Evolutionary conservation across 1,284 basidiomycete genomes (phyloP), one percentile per base, ranked within the genome.

Genomic region (Neonothopanus nambi): DNA sequence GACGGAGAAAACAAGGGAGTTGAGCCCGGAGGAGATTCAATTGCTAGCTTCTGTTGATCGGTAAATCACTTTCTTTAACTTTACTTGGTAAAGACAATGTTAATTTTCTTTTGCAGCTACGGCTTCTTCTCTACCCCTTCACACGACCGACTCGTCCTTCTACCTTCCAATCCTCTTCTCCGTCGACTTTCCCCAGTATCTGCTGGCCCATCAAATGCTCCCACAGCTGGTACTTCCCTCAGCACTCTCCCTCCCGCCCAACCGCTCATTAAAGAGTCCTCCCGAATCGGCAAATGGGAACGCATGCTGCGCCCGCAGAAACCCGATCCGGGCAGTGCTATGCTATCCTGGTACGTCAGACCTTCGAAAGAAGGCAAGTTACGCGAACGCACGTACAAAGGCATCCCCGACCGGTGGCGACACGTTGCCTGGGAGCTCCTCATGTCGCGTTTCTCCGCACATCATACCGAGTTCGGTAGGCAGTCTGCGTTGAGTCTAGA

Each of bases 341-440:
- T 87, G n/a, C 72, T 82, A 37, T 67, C 76, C 11, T 97, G 94
- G 94, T 70, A 67, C 23, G 77, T 95, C 61, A 80, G 78, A 38
- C 63, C 77, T 3, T 75, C 80, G 48, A 85, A 90, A 74, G 78
- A 81, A 65, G 65, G 67, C 59, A 84, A 93, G 68, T 71, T 91
- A 36, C 78, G 85, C 39, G 74, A 82, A 59, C 80, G 96, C 35
- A 82, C 90, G 45, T 98, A 92, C 78, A 99, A 99, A 69, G 97
- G 96, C 47, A 86, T 99, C 21, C 97, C 96, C 0, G 96, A 99
- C 70, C 82, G 94, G 41, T 99, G 97, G 96, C 80, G 97, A 44
- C 79, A 85, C 54, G 95, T 92, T 1, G 93, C 89, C 1, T 99
- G 96, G 96, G 89, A 89, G 63, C 79, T 91, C 5, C 70, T 98